Conservation (phyloP, 139 green algal genomes). For the Protoeuglena noctilucae region DNA sequence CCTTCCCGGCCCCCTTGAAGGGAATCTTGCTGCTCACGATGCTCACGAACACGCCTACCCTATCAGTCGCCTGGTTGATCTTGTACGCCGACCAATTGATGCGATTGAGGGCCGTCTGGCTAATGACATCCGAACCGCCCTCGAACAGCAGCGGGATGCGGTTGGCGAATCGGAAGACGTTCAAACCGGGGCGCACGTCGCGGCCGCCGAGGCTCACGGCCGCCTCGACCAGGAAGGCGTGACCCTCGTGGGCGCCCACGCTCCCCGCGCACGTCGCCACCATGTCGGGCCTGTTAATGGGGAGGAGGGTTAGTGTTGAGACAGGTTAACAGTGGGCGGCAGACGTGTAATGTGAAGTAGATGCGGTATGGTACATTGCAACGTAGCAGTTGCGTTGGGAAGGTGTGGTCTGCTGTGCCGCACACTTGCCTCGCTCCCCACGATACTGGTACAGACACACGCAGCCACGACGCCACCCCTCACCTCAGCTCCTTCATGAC, state of each 20-base stretch:
- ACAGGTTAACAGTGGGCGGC: no score
- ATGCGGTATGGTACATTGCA: no score
- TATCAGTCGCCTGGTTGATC: conserved; percentile 81
- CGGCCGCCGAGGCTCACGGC: conserved; percentile 73
- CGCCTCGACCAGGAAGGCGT: conserved; percentile 89
- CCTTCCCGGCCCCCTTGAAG: conserved; percentile 95
- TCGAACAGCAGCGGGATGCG: conserved; percentile 95
- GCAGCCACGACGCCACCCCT: background rate
- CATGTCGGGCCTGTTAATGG: background rate
- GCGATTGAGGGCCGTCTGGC: conserved; percentile 67
- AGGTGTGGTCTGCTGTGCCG: no score
- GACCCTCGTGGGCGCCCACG: conserved; percentile 69
- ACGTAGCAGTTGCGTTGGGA: no score
- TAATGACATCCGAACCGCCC: conserved; percentile 79
- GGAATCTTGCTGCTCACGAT: conserved; percentile 97
- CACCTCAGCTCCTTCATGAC: conserved; percentile 91
- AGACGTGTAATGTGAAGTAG: no score
- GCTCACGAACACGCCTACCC: conserved; percentile 88
- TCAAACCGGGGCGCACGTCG: conserved; percentile 75
- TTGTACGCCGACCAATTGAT: conserved; percentile 93
- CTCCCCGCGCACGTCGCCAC: conserved; percentile 3
- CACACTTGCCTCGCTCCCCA: no score
- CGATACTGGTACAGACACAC: no score
- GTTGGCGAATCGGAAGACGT: conserved; percentile 89
- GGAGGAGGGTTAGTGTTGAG: no score